Conservation (phyloP, 257 asterid genomes). For the Schizonepeta tenuifolia region DNA sequence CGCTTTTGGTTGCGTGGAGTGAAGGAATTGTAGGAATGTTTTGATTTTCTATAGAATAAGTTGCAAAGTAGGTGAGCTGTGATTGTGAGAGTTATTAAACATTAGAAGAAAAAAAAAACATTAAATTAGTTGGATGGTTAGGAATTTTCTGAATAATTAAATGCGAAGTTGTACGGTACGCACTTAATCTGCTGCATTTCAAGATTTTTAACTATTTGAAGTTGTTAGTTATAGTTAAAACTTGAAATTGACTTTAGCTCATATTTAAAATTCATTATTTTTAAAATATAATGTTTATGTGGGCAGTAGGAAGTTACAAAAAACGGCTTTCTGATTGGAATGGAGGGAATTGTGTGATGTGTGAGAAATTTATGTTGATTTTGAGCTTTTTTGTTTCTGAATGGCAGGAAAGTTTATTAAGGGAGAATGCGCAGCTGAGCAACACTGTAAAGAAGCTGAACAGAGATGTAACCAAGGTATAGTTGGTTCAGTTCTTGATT, state of each 20-base stretch:
- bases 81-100: not conserved
- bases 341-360: not conserved
- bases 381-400: constrained; percentile 11
- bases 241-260: not conserved
- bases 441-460: constrained; percentile 53
- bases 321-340: not conserved
- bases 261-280: not conserved
- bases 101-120: too few species aligned
- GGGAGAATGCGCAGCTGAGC: constrained; percentile 53
- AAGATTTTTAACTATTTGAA: not conserved
- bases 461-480: constrained; percentile 60
- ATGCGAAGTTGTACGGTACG: not conserved
- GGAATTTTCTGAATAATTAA: not conserved
- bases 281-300: not conserved
- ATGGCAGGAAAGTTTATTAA: constrained; percentile 48
- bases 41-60: not conserved
- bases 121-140: not conserved
- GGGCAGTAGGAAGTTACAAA: too few species aligned
- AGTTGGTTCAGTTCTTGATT: not conserved
- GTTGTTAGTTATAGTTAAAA: not conserved
- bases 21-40: constrained; percentile 34
- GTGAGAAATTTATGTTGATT: not conserved
- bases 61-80: not conserved
- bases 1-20: too few species aligned
- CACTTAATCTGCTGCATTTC: not conserved